Evolutionary conservation across 1,284 basidiomycete species (phyloP), one percentile per base, ranked within the genome.

Genomic region (Ceratobasidium sp.): DNA sequence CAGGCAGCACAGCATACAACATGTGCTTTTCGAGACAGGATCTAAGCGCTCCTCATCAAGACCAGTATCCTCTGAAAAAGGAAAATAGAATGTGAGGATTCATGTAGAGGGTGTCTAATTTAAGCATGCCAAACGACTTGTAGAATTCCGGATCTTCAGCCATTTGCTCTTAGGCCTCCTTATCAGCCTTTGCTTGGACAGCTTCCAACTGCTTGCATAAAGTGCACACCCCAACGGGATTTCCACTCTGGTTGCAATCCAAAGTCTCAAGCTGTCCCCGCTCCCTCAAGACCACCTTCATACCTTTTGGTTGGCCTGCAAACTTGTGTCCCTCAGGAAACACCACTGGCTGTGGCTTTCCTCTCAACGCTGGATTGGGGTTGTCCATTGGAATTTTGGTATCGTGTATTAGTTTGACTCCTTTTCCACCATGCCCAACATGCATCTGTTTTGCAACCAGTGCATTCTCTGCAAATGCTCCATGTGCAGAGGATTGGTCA

Each of bases 361-460:
- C 57, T 41, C 23, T 6, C 9, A 59, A 21, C 4, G n/a, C 8
- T 4, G 57, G 57, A 41, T 59, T 35, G 5, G 57, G 57, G 57
- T 59, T 59, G 26, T 41, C 57, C 57, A 38, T 41, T 16, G 28
- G 57, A 18, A 59, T 59, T 7, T 7, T n/a, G n/a, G 57, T 59
- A 14, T 30, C 7, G 57, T 41, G 57, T 23, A 50, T 50, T 21
- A 38, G 23, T 16, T n/a, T 21, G 5, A 11, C 9, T 4, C 43
- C 18, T 41, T 38, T 59, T 4, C 57, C 35, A 16, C 57, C 57
- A 18, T 28, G 57, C n/a, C 4, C 9, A 3, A 59, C 57, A 21
- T 82, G 82, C 80, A 82, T 82, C 18, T 81, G 76, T 43, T 80
- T 81, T 18, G 79, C 81, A 47, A 77, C 74, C 9, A 82, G 76